These are phyloP conservation scores for Lomentospora prolificans DNA, from an alignment of 2,329 filamentous ascomycete genomes.

Conservation along the genomic window DNA sequence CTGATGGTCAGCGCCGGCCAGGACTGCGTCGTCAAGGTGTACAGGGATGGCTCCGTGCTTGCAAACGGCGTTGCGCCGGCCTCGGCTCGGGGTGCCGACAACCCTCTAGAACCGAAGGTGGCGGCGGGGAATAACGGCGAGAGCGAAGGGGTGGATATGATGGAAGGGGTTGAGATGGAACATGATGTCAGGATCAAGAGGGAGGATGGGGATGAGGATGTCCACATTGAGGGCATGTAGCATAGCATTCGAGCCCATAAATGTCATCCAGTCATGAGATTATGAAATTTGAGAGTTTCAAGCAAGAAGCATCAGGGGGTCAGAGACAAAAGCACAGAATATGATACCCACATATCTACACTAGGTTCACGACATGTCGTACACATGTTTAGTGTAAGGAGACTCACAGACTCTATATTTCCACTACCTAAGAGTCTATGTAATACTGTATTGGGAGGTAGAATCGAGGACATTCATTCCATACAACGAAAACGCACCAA, in stretches of 20 bases:
- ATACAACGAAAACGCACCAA: no score
- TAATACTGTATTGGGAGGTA: no score
- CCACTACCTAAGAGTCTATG: not conserved
- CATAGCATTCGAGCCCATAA: no score
- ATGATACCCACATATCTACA: not conserved
- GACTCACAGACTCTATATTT: not conserved
- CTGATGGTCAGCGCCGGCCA: constrained; percentile 49
- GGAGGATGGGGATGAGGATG: constrained; percentile 7
- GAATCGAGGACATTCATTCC: no score
- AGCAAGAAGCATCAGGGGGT: not conserved
- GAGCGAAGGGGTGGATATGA: constrained; percentile 8
- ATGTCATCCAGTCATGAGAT: not conserved
- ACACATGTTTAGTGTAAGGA: no score
- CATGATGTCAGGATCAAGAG: constrained; percentile 4
- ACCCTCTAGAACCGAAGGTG: no score
- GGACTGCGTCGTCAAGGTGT: constrained; percentile 43
- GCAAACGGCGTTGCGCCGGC: not conserved
- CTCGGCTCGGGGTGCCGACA: not conserved
- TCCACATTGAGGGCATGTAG: constrained; percentile 1
- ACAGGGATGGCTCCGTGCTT: constrained; percentile 21
- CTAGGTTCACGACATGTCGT: no score
- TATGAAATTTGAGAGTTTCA: no score
- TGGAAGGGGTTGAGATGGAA: constrained; percentile 7
- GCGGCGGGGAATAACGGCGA: constrained; percentile 9
- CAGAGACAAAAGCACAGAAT: not conserved